Base-by-base conservation (phyloP, 1,284 basidiomycete genomes). In the Cystobasidium pallidum region DNA sequence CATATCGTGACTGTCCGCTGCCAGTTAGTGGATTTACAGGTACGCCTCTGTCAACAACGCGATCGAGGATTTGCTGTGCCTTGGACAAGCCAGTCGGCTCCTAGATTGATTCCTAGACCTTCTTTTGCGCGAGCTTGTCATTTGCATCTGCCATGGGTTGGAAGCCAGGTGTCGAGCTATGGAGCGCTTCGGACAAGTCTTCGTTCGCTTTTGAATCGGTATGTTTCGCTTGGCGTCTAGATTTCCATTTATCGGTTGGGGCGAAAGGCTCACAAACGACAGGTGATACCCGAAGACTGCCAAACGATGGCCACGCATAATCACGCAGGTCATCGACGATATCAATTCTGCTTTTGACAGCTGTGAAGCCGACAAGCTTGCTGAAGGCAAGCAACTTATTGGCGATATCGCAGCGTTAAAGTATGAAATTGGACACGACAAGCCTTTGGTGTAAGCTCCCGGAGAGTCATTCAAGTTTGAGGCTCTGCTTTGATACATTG, bases 301-400 rank as follows among this genome's bases (percentile, higher is more conserved):
- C n/a, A 70, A 66, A 59, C 85, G 92, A 72, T 98, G 95, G 95
- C 95, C 95, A 0, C 85, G 90, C 36, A 97, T 95, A 76, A 83
- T 94, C 59, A 92, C 92, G 6, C 85, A 86, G 71, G 84, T 91
- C 70, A 88, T 93, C 75, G 89, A 91, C 79, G 86, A 86, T 58
- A 81, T 93, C 54, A 86, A 88, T 77, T 85, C 84, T 61, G 80
- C 83, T 73, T 86, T 86, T 67, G 86, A 89, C 78, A 82, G 83
- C 17, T 74, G 83, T 75, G 76, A 76, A 34, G 73, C 39, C 57
- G 75, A 82, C n/a, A 83, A 83, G 79, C 76, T 84, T 28, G 76
- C 78, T 19, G 90, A 94, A 79, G 92, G 90, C 4, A 94, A 91
- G 80, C 81, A 78, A 21, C 88, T 96, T 77, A 94, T 99, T 72